Evolutionary conservation across 2,329 filamentous ascomycete species (phyloP).

Genomic region (Septoria petroselini): DNA sequence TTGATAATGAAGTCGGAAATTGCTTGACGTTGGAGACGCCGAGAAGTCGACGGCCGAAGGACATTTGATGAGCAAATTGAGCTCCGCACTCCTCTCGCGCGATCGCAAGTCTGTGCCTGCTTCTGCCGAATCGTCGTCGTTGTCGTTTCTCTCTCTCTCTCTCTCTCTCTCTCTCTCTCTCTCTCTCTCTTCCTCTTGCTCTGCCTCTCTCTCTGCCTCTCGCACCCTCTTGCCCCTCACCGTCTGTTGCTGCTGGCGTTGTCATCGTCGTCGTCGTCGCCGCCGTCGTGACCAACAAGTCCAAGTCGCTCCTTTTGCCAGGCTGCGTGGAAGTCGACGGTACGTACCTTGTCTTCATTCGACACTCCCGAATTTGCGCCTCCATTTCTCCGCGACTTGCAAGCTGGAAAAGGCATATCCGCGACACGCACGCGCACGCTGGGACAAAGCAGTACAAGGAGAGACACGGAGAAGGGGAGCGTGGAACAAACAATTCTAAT

Average conservation of each 20-base stretch:
- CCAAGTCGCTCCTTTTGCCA: slow-evolving; percentile 12
- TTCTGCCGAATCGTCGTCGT: slow-evolving; percentile 12
- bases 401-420: slow-evolving; percentile 3
- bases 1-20: slow-evolving; percentile 10
- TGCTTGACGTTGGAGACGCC: slow-evolving; percentile 12
- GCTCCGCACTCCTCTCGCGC: too few relatives aligned
- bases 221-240: neutral
- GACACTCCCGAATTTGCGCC: slow-evolving; percentile 7
- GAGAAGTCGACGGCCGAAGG: slow-evolving; percentile 14
- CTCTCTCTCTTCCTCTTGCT: neutral
- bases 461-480: neutral
- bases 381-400: neutral
- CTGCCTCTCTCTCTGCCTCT: neutral
- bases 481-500: slow-evolving; percentile 5
- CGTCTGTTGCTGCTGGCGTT: neutral
- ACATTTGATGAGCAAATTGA: neutral
- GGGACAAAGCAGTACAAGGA: neutral
- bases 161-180: too few relatives aligned
- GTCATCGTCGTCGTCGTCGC: neutral
- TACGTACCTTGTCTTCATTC: slow-evolving; percentile 9
- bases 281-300: neutral
- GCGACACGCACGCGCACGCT: slow-evolving; percentile 2
- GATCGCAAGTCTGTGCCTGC: too few relatives aligned
- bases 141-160: too few relatives aligned
- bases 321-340: slow-evolving; percentile 4